Conservation (phyloP, 2,329 filamentous ascomycete species). For the Phaeomoniella chlamydospora region DNA sequence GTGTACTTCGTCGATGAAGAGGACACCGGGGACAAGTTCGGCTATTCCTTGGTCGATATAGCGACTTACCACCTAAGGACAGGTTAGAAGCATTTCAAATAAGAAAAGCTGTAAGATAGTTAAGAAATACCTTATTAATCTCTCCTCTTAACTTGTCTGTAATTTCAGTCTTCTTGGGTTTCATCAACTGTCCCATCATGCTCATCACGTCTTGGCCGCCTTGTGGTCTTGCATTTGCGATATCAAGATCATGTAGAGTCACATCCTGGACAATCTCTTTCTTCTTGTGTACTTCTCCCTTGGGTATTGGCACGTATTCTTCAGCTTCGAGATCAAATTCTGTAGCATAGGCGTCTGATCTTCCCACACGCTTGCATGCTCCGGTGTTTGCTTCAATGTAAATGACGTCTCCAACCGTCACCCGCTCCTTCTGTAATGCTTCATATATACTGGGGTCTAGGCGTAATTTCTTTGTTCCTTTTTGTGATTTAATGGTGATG, state of each 20-base stretch:
- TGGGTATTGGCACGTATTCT: constrained; percentile 96
- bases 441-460: constrained; percentile 98
- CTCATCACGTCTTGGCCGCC: constrained; percentile 99
- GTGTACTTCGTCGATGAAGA: constrained; percentile 99
- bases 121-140: constrained; percentile 69
- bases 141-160: constrained; percentile 91
- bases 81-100: too few species aligned
- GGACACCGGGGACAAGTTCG: constrained; percentile 90
- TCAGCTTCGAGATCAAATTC: constrained; percentile 98
- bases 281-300: constrained; percentile 99
- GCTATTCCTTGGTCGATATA: constrained; percentile 98
- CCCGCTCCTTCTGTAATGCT: constrained; percentile 95
- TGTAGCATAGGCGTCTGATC: constrained; percentile 92
- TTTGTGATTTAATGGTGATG: constrained; percentile 87
- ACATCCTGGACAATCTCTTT: constrained; percentile 99
- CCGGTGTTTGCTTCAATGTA: constrained; percentile 99
- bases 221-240: constrained; percentile 88
- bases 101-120: too few species aligned
- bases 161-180: constrained; percentile 98
- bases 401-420: constrained; percentile 90
- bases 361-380: constrained; percentile 89
- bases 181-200: constrained; percentile 99
- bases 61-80: constrained; percentile 68
- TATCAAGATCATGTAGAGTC: constrained; percentile 88
- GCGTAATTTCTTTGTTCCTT: constrained; percentile 93